phyloP scores from a whole-genome alignment of 495 filamentous ascomycete species.

The Endocarpon pusillum region DNA sequence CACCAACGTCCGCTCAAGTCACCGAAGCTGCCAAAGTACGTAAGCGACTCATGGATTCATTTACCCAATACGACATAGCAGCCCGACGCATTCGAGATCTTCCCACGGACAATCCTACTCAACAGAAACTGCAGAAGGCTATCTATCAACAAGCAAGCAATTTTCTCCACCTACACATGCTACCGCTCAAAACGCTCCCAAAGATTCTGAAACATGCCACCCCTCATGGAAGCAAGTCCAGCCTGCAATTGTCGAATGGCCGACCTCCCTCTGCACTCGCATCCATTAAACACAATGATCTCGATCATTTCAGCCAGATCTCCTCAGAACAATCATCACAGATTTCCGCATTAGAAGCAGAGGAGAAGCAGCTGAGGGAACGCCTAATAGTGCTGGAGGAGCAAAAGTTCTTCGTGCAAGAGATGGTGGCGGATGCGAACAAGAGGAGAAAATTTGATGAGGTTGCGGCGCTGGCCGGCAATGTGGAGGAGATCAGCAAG shows the following conservation, averaged over 20 bases:
- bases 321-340: constrained; percentile 43
- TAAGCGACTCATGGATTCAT: constrained; percentile 79
- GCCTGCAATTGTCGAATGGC: constrained; percentile 9
- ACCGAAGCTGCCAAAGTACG: constrained; percentile 80
- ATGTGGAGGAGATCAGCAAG: constrained; percentile 64
- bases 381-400: constrained; percentile 82
- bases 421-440: constrained; percentile 74
- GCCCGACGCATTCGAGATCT: constrained; percentile 70
- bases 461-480: constrained; percentile 58
- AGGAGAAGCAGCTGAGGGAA: constrained; percentile 77
- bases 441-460: constrained; percentile 79
- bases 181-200: constrained; percentile 75
- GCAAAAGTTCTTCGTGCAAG: constrained; percentile 76
- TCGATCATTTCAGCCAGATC: constrained; percentile 40
- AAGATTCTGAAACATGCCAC: constrained; percentile 59
- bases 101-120: constrained; percentile 51
- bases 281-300: constrained; percentile 41
- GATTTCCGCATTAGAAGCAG: constrained; percentile 57
- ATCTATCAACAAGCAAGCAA: constrained; percentile 69
- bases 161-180: constrained; percentile 83
- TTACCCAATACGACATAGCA: constrained; percentile 75
- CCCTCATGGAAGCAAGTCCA: constrained; percentile 19
- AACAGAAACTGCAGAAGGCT: constrained; percentile 62
- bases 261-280: constrained; percentile 34
- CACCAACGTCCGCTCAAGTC: constrained; percentile 58